Percentiles rank a stretch among this genome's conserved stretches.
These are phyloP conservation scores for Talaromyces ruber DNA, from an alignment of 495 filamentous ascomycete genomes.

Conservation along the genomic window DNA sequence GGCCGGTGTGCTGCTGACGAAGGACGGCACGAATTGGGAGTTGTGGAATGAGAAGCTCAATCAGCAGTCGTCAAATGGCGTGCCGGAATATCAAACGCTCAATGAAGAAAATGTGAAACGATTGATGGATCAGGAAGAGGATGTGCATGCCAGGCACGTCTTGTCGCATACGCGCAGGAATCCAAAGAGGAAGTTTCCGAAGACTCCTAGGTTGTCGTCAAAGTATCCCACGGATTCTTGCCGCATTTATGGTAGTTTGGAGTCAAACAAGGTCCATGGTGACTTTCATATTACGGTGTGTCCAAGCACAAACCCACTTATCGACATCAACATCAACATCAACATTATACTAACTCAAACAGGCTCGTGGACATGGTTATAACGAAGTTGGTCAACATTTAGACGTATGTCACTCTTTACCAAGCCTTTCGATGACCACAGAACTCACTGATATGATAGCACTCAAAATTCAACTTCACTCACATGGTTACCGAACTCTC, in stretches of 20 bases:
- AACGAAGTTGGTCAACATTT: conserved; percentile 70
- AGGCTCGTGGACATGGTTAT: conserved; percentile 87
- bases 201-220: conserved; percentile 60
- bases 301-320: not conserved
- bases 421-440: not conserved
- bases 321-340: no score
- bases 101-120: conserved; percentile 36
- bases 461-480: conserved; percentile 89
- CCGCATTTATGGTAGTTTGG: conserved; percentile 80
- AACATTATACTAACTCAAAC: not conserved
- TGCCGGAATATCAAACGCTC: conserved; percentile 44
- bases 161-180: conserved; percentile 34
- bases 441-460: conserved; percentile 5
- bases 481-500: conserved; percentile 95
- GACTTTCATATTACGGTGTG: conserved; percentile 89
- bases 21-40: conserved; percentile 69
- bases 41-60: conserved; percentile 75
- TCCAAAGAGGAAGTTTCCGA: conserved; percentile 47
- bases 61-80: conserved; percentile 47
- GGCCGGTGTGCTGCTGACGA: conserved; percentile 63
- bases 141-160: conserved; percentile 45
- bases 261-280: conserved; percentile 92
- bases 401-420: conserved; percentile 48
- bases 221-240: conserved; percentile 53
- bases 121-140: conserved; percentile 37